Evolutionary conservation across 345 rosid species (phyloP).

Genomic region (Acer negundo): DNA sequence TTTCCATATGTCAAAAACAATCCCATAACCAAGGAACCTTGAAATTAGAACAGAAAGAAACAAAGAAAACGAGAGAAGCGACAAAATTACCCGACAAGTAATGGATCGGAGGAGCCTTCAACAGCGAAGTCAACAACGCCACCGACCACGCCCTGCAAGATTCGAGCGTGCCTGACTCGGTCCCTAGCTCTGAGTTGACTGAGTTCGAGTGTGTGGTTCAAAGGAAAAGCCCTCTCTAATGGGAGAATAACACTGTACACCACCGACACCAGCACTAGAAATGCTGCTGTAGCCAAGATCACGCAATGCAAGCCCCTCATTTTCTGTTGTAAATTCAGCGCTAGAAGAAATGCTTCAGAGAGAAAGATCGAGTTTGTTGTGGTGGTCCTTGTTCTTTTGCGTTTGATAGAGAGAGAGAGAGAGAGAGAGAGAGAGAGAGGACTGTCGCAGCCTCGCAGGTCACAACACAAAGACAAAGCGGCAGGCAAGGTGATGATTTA

Average conservation of each 20-base stretch:
- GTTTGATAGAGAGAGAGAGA: constrained; percentile 25
- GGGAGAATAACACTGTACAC: constrained; percentile 50
- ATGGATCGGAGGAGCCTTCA: constrained; percentile 86
- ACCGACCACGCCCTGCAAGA: constrained; percentile 54
- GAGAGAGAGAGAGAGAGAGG: constrained; percentile 19
- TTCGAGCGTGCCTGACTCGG: constrained; percentile 67
- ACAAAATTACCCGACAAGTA: constrained; percentile 66
- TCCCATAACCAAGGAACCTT: constrained; percentile 10
- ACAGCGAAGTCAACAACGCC: constrained; percentile 74
- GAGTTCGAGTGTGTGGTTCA: constrained; percentile 48
- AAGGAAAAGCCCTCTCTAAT: constrained; percentile 70
- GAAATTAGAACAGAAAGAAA: neutral
- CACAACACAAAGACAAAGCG: constrained; percentile 1
- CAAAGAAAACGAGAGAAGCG: neutral
- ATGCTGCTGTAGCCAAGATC: constrained; percentile 24
- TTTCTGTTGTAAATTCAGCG: neutral
- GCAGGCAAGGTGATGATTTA: neutral
- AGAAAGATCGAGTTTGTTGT: constrained; percentile 10
- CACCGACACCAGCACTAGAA: constrained; percentile 27
- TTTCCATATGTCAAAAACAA: neutral
- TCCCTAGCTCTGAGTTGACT: constrained; percentile 67
- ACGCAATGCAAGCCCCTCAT: constrained; percentile 34
- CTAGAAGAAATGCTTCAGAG: constrained; percentile 2
- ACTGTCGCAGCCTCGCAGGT: constrained; percentile 28
- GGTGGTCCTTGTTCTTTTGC: constrained; percentile 36